Conservation (phyloP, 352 stramenopile genomes). For the Pythium scleroteichum region DNA sequence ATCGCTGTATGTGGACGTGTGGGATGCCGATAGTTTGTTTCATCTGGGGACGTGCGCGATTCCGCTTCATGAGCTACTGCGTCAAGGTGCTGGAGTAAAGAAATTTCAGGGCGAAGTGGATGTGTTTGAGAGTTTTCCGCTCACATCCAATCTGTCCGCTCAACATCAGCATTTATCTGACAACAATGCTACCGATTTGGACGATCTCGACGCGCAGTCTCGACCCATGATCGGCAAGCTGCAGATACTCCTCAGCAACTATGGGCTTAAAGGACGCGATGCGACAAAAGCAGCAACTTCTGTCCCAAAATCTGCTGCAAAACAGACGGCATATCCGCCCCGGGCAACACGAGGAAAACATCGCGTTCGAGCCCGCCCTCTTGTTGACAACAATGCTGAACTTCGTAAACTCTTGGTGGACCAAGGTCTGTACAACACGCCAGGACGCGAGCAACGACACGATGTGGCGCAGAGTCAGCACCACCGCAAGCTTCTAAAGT, state of each 20-base stretch:
- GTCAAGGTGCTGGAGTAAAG: conserved; percentile 87
- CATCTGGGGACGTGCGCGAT: conserved; percentile 83
- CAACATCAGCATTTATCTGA: too few species aligned
- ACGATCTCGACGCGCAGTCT: background rate
- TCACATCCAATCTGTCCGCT: too few species aligned
- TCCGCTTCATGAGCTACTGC: conserved; percentile 85
- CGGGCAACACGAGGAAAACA: conserved; percentile 40
- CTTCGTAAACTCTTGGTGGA: conserved; percentile 58
- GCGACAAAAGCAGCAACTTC: too few species aligned
- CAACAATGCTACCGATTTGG: background rate
- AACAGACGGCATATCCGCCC: background rate
- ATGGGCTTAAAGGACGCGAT: conserved; percentile 57
- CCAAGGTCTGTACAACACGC: conserved; percentile 59
- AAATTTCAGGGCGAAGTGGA: conserved; percentile 89
- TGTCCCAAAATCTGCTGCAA: too few species aligned
- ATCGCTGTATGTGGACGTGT: conserved; percentile 90
- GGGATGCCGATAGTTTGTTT: conserved; percentile 92
- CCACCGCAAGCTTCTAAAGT: conserved; percentile 23
- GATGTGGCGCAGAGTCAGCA: conserved; percentile 11
- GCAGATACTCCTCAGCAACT: conserved; percentile 90
- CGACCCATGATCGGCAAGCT: conserved; percentile 53
- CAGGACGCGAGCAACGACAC: background rate
- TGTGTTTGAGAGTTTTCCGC: conserved; percentile 15
- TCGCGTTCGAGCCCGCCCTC: conserved; percentile 66
- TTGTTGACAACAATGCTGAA: conserved; percentile 77